Evolutionary conservation across 768 basidiomycete genomes (phyloP).

Genomic region (Boletus huronensis): DNA sequence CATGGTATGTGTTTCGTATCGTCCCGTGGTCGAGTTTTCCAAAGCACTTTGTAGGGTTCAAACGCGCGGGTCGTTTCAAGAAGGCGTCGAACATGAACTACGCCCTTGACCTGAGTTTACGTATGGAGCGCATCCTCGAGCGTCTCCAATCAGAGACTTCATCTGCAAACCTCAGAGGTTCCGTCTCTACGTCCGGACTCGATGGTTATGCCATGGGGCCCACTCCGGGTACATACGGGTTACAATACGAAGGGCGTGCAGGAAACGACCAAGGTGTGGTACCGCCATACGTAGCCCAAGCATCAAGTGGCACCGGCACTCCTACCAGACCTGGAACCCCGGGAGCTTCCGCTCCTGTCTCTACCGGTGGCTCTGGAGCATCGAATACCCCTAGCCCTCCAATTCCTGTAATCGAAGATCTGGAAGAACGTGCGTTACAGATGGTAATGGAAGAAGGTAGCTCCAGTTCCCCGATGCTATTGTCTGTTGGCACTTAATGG

Average conservation of each 20-base stretch:
- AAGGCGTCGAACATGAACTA: conserved; percentile 95
- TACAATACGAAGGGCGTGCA: conserved; percentile 61
- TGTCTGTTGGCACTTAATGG: conserved; percentile 37
- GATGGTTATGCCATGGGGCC: conserved; percentile 24
- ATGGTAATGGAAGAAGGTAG: conserved; percentile 50
- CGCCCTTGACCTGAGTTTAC: conserved; percentile 46
- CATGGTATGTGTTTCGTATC: conserved; percentile 35
- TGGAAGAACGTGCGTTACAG: conserved; percentile 49
- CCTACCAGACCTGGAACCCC: conserved; percentile 27
- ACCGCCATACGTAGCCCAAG: conserved; percentile 11
- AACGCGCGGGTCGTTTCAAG: conserved; percentile 77
- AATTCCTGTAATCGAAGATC: conserved; percentile 31
- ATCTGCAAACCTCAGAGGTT: conserved; percentile 19
- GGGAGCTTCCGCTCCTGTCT: conserved; percentile 13
- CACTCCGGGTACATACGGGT: conserved; percentile 49
- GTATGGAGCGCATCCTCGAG: conserved; percentile 32
- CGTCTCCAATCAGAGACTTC: conserved; percentile 26
- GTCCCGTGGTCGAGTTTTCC: conserved; percentile 35
- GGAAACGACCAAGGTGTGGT: conserved; percentile 53
- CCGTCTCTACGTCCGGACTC: conserved; percentile 23
- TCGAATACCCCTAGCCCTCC: conserved; percentile 8
- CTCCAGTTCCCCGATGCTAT: conserved; percentile 29
- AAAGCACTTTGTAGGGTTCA: conserved; percentile 22
- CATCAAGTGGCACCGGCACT: conserved; percentile 22
- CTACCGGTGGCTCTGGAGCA: conserved; percentile 2